Conservation (phyloP, 257 asterid genomes). For the Phtheirospermum japonicum region DNA sequence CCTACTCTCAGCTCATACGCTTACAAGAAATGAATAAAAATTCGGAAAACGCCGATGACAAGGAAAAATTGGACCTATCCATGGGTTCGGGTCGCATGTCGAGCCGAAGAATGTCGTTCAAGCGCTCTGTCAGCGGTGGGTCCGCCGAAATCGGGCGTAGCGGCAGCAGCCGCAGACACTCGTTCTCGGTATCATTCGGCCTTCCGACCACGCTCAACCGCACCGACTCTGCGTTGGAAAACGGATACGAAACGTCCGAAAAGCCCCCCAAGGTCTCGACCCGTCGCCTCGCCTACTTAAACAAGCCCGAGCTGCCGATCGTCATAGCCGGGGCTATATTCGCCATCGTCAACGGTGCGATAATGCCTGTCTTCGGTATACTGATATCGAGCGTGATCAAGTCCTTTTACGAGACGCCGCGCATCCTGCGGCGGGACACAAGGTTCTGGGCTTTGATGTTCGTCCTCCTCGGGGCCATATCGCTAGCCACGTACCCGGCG, state of each 20-base stretch:
- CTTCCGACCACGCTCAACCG: constrained; percentile 36
- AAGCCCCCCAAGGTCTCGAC: constrained; percentile 42
- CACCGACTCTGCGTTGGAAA: constrained; percentile 27
- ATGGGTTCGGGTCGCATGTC: constrained; percentile 54
- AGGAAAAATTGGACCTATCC: constrained; percentile 34
- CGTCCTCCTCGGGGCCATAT: constrained; percentile 39
- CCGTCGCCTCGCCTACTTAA: constrained; percentile 53
- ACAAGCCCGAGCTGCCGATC: constrained; percentile 58
- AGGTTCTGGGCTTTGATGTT: constrained; percentile 59
- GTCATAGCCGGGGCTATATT: constrained; percentile 44
- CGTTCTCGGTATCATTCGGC: constrained; percentile 50
- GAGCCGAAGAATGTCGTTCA: constrained; percentile 50
- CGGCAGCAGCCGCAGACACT: constrained; percentile 49
- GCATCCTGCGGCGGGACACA: constrained; percentile 46
- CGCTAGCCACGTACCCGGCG: constrained; percentile 45
- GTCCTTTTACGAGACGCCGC: constrained; percentile 48
- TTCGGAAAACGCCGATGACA: constrained; percentile 36
- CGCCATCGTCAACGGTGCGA: constrained; percentile 52
- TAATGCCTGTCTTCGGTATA: constrained; percentile 54
- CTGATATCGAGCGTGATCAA: constrained; percentile 49
- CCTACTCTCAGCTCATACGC: constrained; percentile 56
- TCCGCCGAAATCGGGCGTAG: constrained; percentile 69
- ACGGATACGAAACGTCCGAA: constrained; percentile 29
- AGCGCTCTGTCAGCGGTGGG: constrained; percentile 62
- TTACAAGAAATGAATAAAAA: constrained; percentile 43